Base-by-base conservation (phyloP, 768 basidiomycete genomes). In the Galerina marginata region DNA sequence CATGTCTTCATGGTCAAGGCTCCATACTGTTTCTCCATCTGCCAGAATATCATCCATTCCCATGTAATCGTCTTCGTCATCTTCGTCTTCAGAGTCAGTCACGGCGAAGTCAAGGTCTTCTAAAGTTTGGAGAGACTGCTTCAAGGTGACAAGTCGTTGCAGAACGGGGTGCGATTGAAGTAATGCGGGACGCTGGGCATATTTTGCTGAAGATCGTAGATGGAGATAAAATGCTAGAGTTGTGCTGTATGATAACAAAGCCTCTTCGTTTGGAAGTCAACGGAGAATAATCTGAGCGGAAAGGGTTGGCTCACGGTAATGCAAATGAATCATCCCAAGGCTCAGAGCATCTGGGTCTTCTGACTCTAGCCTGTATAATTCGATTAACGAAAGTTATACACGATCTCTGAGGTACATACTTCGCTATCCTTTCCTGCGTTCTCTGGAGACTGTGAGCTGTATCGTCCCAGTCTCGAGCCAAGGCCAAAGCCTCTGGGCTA, bases 151-250 rank as follows among this genome's bases (percentile, higher is more conserved):
- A 3, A 98, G 83, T 9, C 95, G 90, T 33, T 79, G 75, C 59
- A 93, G 80, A 65, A 95, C 87, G 4, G 92, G 90, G 69, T 89
- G 90, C 14, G 79, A 74, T 69, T 83, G 86, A 56, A 93, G 82
- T 40, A 84, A 82, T 60, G 85, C 82, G 9, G 85, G 90, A 38
- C 80, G 83, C 56, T 81, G 79, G 6, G 83, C 79, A 70, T 88
- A 87, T 74, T 90, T 85, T 61, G 84, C 79, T 42, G 83, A 83
- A 23, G 91, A 80, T 15, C 92, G 86, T n/a, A 99, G 81, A 72
- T 95, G 87, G 42, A 99, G 78, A 76, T 96, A 98, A 77, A 95
- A 98, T 1, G 95, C 92, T 46, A 99, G 87, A 2, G 88, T 89
- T 0, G 95, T 92, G 16, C 92, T 83, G 70, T 99, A 99, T 9